These are phyloP conservation scores for Podospora bellae-mahoneyi DNA, from an alignment of 495 filamentous ascomycete genomes.

Conservation along the genomic window DNA sequence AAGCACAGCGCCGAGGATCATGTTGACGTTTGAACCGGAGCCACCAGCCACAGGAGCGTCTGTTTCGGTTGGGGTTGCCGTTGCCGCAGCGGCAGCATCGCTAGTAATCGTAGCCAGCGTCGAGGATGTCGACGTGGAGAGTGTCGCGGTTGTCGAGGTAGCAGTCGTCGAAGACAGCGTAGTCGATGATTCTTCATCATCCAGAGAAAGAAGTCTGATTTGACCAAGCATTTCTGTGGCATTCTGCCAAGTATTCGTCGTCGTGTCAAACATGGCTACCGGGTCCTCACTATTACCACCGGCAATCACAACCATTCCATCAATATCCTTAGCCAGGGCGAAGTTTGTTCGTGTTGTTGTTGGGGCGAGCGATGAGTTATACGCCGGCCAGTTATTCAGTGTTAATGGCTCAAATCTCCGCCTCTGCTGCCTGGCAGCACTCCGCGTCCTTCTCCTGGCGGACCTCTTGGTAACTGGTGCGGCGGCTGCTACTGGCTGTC, in stretches of 20 bases:
- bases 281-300: slow-evolving; percentile 66
- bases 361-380: slow-evolving; percentile 72
- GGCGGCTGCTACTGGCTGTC: slow-evolving; percentile 43
- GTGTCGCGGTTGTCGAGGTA: slow-evolving; percentile 33
- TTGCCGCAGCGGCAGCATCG: slow-evolving; percentile 23
- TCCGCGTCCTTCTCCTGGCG: slow-evolving; percentile 28
- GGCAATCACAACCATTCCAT: slow-evolving; percentile 70
- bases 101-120: slow-evolving; percentile 26
- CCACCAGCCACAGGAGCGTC: slow-evolving; percentile 18
- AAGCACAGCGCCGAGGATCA: slow-evolving; percentile 74
- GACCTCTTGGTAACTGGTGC: slow-evolving; percentile 30
- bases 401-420: slow-evolving; percentile 39
- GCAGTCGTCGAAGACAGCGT: slow-evolving; percentile 37
- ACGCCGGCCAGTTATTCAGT: slow-evolving; percentile 66
- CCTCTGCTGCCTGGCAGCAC: slow-evolving; percentile 30
- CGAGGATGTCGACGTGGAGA: slow-evolving; percentile 37
- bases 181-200: slow-evolving; percentile 26
- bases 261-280: slow-evolving; percentile 77
- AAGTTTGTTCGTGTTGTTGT: slow-evolving; percentile 49
- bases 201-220: slow-evolving; percentile 32
- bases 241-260: slow-evolving; percentile 77
- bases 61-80: slow-evolving; percentile 37
- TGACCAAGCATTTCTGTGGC: slow-evolving; percentile 61
- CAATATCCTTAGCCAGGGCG: slow-evolving; percentile 44
- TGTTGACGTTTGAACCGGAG: slow-evolving; percentile 22